Conservation (phyloP, 805 yeast genomes). For the Hanseniaspora taiwanica region DNA sequence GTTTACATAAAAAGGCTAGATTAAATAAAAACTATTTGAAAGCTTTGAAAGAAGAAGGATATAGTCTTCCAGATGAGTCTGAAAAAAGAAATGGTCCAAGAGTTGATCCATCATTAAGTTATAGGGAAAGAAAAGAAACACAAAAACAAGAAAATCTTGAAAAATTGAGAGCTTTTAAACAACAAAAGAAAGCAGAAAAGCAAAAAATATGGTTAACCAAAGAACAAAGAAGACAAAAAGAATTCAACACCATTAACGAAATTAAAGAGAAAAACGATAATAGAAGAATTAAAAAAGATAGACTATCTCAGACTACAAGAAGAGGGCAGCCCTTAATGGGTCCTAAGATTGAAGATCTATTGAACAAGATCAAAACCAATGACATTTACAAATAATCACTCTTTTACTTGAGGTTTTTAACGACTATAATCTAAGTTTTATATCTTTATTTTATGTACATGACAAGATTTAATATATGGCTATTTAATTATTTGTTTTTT, state of each 20-base stretch:
- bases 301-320: slow-evolving; percentile 41
- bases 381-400: slow-evolving; percentile 9
- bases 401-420: slow-evolving; percentile 7
- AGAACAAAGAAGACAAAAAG: slow-evolving; percentile 31
- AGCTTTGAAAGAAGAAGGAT: slow-evolving; percentile 60
- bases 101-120: slow-evolving; percentile 3
- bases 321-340: slow-evolving; percentile 87
- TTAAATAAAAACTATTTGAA: slow-evolving; percentile 73
- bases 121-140: slow-evolving; percentile 5
- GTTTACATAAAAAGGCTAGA: slow-evolving; percentile 68
- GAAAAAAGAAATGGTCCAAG: slow-evolving; percentile 5
- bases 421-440: slow-evolving; percentile 2
- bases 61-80: slow-evolving; percentile 33
- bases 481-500: slow-evolving; percentile 18
- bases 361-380: slow-evolving; percentile 53
- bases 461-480: no score
- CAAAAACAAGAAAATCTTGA: slow-evolving; percentile 20
- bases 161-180: slow-evolving; percentile 24
- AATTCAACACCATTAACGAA: slow-evolving; percentile 23
- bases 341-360: slow-evolving; percentile 64
- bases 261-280: slow-evolving; percentile 27
- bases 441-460: not conserved
- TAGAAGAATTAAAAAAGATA: slow-evolving; percentile 32
- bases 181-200: slow-evolving; percentile 15
- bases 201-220: slow-evolving; percentile 13